phyloP scores from a whole-genome alignment of 2,329 filamentous ascomycete genomes.

The Microdochium bolleyi region DNA sequence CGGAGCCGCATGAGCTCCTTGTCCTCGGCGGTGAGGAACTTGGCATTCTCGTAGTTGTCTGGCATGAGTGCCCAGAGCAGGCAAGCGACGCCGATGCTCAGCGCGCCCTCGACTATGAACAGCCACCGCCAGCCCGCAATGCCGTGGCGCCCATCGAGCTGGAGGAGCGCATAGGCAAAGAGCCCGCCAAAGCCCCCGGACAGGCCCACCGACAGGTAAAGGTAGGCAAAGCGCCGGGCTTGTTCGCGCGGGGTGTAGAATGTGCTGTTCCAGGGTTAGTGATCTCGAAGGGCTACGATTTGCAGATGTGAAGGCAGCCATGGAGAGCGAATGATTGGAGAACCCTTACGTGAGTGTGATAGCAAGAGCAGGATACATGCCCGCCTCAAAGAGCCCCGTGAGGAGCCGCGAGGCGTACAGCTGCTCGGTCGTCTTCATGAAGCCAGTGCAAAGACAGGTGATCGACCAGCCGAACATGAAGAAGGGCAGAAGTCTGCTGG shows the following conservation, averaged over 20 bases:
- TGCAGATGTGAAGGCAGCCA: background rate
- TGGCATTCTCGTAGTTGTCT: slow-evolving; percentile 4
- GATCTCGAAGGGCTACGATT: background rate
- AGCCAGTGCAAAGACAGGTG: slow-evolving; percentile 2
- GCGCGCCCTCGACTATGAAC: slow-evolving; percentile 2
- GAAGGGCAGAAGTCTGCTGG: slow-evolving; percentile 1
- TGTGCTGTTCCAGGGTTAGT: background rate
- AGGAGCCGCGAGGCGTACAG: slow-evolving; percentile 3
- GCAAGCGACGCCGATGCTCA: slow-evolving; percentile 1
- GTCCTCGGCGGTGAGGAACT: slow-evolving; percentile 3
- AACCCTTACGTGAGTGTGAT: slow-evolving; percentile 4
- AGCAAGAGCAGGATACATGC: slow-evolving; percentile 3
- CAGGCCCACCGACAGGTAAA: slow-evolving; percentile 2
- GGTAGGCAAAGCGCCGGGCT: slow-evolving; percentile 2
- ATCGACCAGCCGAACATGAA: slow-evolving; percentile 3
- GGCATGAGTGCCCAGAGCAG: slow-evolving; percentile 4
- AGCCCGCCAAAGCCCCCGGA: slow-evolving; percentile 4
- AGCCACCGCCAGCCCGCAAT: slow-evolving; percentile 3
- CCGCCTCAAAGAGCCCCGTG: slow-evolving; percentile 2
- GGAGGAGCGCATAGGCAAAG: slow-evolving; percentile 2
- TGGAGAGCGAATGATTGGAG: background rate
- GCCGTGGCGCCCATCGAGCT: slow-evolving; percentile 2
- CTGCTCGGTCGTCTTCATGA: slow-evolving; percentile 1
- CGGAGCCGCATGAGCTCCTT: slow-evolving; percentile 4
- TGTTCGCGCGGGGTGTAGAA: slow-evolving; percentile 3